Evolutionary conservation across 1,284 basidiomycete species (phyloP).

Genomic region (Clitocybe nebularis): DNA sequence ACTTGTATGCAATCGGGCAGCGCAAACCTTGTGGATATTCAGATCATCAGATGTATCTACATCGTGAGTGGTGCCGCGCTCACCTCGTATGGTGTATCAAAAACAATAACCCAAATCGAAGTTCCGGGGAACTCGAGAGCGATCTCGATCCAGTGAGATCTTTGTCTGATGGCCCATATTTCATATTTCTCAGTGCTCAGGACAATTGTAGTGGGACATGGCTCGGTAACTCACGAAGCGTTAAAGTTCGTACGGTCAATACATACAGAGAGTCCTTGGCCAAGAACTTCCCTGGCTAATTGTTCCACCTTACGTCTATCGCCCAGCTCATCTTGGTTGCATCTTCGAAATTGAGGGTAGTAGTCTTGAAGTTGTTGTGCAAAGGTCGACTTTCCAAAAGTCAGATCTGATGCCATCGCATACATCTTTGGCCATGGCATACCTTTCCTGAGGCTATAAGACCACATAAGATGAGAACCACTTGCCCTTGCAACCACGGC

Average conservation of each 20-base stretch:
- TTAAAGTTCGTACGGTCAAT: slow-evolving; percentile 74
- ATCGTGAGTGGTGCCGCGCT: slow-evolving; percentile 25
- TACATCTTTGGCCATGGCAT: slow-evolving; percentile 11
- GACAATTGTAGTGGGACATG: slow-evolving; percentile 7
- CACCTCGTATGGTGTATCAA: slow-evolving; percentile 70
- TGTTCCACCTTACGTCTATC: slow-evolving; percentile 55
- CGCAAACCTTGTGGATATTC: slow-evolving; percentile 44
- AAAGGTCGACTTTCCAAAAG: slow-evolving; percentile 56
- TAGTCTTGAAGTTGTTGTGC: slow-evolving; percentile 57
- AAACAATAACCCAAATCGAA: slow-evolving; percentile 63
- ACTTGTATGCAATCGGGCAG: slow-evolving; percentile 46
- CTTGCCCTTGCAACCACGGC: slow-evolving; percentile 29
- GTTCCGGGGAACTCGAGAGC: slow-evolving; percentile 59
- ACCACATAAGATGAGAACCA: slow-evolving; percentile 66
- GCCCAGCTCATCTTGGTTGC: slow-evolving; percentile 68
- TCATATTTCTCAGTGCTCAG: slow-evolving; percentile 7
- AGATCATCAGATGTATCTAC: slow-evolving; percentile 14
- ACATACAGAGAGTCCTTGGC: slow-evolving; percentile 58
- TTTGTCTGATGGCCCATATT: slow-evolving; percentile 53
- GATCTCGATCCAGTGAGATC: slow-evolving; percentile 67
- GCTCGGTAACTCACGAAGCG: slow-evolving; percentile 41
- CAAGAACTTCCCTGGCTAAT: slow-evolving; percentile 45
- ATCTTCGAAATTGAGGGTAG: slow-evolving; percentile 56
- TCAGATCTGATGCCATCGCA: slow-evolving; percentile 1
- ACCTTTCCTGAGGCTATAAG: slow-evolving; percentile 72